Base-by-base conservation (phyloP, 306 rosid genomes). In the Geum urbanum region DNA sequence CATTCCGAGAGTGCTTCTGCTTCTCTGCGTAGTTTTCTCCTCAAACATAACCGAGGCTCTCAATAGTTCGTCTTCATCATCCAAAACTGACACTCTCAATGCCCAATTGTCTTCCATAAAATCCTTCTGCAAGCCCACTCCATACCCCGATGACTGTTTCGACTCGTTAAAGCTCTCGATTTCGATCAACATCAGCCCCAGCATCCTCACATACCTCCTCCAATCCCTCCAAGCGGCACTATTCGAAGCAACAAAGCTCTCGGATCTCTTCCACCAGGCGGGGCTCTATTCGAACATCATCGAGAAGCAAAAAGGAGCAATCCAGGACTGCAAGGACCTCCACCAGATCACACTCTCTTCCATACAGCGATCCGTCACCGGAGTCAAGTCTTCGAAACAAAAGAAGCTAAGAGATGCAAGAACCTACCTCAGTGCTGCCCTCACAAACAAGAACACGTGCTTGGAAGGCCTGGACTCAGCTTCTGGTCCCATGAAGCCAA, bases 401-500 rank as follows among this genome's bases (percentile, higher is more conserved):
- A 70, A 37, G 52, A 78, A 82, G 27, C 45, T 86, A 8, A 74
- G 56, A 14, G 86, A 86, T 75, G 89, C 97, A 9, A 83, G 80
- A 78, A 66, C 86, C 8, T 91, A 83, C 54, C 92, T 91, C 8
- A 91, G 97, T 75, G 97, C 96, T 67, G 86, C 97, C 18, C 74
- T 91, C 11, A 88, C 97, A 45, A 91, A 91, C 88, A 88, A 88
- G 78, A 77, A 86, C 87, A 91, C 97, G 8, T 91, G 97, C 67
- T 49, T 91, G 66, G 96, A 91, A 79, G 92, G 96, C 24, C 78
- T 91, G 37, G 90, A 84, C 20, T 81, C 90, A 39, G 86, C 90
- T 22, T 81, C 92, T 1, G 97, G 97, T 61, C 76, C 90, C 44
- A 63, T 84, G 61, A 91, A 88, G 83, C 83, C 82, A 52, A 63